Conservation (phyloP, 176 grass and related monocot genomes). For the Lolium rigidum region DNA sequence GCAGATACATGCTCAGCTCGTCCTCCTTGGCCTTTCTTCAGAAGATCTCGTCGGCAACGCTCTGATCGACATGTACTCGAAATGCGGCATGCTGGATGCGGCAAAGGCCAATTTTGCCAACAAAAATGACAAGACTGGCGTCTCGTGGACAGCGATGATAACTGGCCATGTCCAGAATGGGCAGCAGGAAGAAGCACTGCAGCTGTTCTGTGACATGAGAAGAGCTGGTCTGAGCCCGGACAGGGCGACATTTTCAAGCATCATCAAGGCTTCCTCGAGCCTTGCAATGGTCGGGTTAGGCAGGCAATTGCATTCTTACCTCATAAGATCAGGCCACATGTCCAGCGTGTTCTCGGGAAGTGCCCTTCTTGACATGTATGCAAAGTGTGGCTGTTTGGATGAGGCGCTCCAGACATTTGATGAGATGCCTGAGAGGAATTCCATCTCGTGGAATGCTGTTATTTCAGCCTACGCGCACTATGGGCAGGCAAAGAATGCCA, state of each 20-base stretch:
- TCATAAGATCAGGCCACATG: slow-evolving; percentile 60
- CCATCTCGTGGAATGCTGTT: slow-evolving; percentile 82
- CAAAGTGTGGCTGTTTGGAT: slow-evolving; percentile 73
- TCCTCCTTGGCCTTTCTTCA: slow-evolving; percentile 51
- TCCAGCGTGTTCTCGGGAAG: slow-evolving; percentile 66
- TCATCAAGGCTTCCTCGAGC: slow-evolving; percentile 70
- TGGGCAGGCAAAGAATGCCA: slow-evolving; percentile 72
- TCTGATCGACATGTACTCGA: slow-evolving; percentile 79
- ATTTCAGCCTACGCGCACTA: slow-evolving; percentile 77
- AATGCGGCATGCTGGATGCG: slow-evolving; percentile 55
- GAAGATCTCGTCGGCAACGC: slow-evolving; percentile 68
- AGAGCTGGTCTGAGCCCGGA: slow-evolving; percentile 57
- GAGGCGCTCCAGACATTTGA: slow-evolving; percentile 63
- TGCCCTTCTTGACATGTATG: slow-evolving; percentile 94
- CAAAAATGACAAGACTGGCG: slow-evolving; percentile 46
- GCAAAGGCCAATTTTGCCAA: slow-evolving; percentile 54
- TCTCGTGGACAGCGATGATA: slow-evolving; percentile 64
- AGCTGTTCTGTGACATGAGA: slow-evolving; percentile 65
- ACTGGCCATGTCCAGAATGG: no score
- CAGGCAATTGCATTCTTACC: slow-evolving; percentile 65
- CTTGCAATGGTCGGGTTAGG: slow-evolving; percentile 63
- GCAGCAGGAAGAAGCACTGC: slow-evolving; percentile 51
- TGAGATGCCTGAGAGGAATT: slow-evolving; percentile 82
- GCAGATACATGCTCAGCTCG: slow-evolving; percentile 78
- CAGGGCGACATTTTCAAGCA: slow-evolving; percentile 64